Evolutionary conservation across 2,329 filamentous ascomycete species (phyloP).

Genomic region (Colletotrichum phormii): DNA sequence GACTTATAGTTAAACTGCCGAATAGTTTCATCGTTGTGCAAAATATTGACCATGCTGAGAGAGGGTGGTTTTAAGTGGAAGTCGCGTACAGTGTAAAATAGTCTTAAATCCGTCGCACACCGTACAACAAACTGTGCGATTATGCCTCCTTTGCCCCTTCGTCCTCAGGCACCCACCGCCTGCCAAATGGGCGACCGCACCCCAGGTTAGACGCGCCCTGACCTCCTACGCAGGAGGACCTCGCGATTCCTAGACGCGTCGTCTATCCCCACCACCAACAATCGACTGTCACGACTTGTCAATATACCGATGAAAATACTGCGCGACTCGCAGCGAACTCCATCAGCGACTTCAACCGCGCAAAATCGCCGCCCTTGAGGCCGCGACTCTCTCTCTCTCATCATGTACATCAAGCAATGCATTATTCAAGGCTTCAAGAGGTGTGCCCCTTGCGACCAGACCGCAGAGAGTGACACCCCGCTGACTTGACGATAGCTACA

Average conservation of each 20-base stretch:
- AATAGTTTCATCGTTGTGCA: not conserved
- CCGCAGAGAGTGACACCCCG: constrained; percentile 40
- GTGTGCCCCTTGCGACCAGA: constrained; percentile 57
- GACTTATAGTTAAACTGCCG: not conserved
- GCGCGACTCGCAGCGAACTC: constrained; percentile 13
- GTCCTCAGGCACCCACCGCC: constrained; percentile 32
- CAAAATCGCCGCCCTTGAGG: constrained; percentile 33
- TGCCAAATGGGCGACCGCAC: constrained; percentile 17
- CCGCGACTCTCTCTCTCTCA: constrained; percentile 41
- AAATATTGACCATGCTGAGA: too few relatives aligned
- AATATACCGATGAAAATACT: constrained; percentile 32
- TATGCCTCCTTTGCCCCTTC: not conserved
- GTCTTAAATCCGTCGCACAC: not conserved
- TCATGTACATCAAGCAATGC: constrained; percentile 99
- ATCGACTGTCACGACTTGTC: constrained; percentile 15
- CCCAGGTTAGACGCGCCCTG: constrained; percentile 27
- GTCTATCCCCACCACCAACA: constrained; percentile 35
- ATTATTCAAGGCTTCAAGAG: constrained; percentile 99
- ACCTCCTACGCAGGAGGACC: constrained; percentile 19
- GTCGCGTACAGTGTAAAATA: not conserved
- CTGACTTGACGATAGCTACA: constrained; percentile 75
- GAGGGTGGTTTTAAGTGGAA: not conserved
- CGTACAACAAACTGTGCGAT: not conserved
- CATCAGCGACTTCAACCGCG: constrained; percentile 28
- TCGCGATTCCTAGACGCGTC: constrained; percentile 36